phyloP scores from a whole-genome alignment of 805 yeast genomes.

The Saturnispora zaruensis region DNA sequence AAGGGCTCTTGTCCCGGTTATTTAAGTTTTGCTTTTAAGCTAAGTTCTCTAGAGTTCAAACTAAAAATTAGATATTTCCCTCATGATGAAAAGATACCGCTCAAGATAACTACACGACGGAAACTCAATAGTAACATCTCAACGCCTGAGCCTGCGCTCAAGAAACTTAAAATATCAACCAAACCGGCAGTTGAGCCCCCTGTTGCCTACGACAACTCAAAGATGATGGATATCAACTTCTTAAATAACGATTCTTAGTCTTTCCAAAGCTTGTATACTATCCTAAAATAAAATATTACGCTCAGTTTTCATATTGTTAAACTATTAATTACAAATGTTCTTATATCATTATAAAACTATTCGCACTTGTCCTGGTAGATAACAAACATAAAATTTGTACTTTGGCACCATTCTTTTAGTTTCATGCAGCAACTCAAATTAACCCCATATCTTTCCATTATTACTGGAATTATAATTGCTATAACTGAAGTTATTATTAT shows the following conservation, averaged over 20 bases:
- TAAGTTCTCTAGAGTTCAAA: slow-evolving; percentile 8
- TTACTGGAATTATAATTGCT: background rate
- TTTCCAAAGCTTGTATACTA: slow-evolving; percentile 1
- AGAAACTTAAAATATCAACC: background rate
- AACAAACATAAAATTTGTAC: no score
- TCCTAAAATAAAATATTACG: background rate
- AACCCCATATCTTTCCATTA: slow-evolving; percentile 7
- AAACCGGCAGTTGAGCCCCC: background rate
- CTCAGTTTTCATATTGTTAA: background rate
- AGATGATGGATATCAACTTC: background rate
- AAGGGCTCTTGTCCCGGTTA: slow-evolving; percentile 6
- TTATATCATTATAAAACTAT: background rate
- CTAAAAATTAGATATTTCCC: slow-evolving; percentile 6
- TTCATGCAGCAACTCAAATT: background rate
- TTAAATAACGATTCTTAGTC: background rate
- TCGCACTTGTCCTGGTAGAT: no score
- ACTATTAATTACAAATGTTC: background rate
- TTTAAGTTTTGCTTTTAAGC: slow-evolving; percentile 5
- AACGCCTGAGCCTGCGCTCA: background rate
- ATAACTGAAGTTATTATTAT: slow-evolving; percentile 1
- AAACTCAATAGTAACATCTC: background rate
- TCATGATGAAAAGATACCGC: background rate
- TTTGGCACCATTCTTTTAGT: background rate
- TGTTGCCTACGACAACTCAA: background rate
- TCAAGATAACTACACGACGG: background rate